Conservation (phyloP, 805 yeast genomes). For the Wickerhamiella shivajii region DNA sequence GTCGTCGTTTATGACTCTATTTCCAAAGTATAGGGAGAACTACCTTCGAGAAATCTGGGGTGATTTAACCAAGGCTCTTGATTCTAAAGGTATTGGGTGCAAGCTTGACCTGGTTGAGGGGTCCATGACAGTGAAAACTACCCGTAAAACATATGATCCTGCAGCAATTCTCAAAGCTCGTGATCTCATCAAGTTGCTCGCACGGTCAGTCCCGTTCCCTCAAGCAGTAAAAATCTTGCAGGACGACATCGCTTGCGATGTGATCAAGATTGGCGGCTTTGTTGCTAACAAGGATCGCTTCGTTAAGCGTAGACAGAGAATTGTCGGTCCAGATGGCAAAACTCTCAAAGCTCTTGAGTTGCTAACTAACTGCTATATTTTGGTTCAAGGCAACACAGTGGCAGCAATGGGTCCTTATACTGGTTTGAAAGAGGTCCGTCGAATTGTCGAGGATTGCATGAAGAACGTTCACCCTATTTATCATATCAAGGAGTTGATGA, state of each 20-base stretch:
- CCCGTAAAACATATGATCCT: constrained; percentile 91
- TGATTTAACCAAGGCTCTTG: constrained; percentile 72
- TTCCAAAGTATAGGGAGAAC: constrained; percentile 91
- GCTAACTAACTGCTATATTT: constrained; percentile 84
- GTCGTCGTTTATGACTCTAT: constrained; percentile 82
- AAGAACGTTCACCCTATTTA: constrained; percentile 93
- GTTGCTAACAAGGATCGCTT: constrained; percentile 87
- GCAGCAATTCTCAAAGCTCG: constrained; percentile 87
- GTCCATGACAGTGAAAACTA: constrained; percentile 91
- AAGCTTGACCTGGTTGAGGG: constrained; percentile 87
- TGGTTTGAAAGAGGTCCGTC: constrained; percentile 80
- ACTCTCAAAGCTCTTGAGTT: constrained; percentile 91
- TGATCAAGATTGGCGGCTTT: constrained; percentile 82
- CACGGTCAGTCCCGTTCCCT: constrained; percentile 93
- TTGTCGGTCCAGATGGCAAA: constrained; percentile 94
- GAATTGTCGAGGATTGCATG: constrained; percentile 98
- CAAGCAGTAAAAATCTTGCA: constrained; percentile 86
- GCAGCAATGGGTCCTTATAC: constrained; percentile 93
- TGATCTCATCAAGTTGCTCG: constrained; percentile 81
- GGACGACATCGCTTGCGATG: constrained; percentile 91
- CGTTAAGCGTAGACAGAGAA: constrained; percentile 86
- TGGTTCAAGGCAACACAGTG: constrained; percentile 96
- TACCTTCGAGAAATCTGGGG: constrained; percentile 85
- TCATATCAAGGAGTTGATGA: constrained; percentile 94
- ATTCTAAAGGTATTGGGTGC: constrained; percentile 60